These are phyloP conservation scores for Brassica carinata DNA, from an alignment of 345 rosid species.

Conservation along the genomic window DNA sequence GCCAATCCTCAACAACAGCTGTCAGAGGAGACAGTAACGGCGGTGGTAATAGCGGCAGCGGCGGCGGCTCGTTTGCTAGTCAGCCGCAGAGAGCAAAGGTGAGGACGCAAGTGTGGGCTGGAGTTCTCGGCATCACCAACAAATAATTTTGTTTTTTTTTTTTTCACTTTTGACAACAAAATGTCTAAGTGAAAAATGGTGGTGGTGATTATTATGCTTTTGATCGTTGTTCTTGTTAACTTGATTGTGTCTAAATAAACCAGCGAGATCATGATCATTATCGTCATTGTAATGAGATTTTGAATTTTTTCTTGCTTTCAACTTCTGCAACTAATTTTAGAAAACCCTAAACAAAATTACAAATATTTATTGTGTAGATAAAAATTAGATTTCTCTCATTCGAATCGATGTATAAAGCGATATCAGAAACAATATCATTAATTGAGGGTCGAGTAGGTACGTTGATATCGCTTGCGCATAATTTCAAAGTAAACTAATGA, in stretches of 20 bases:
- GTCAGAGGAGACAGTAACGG: slow-evolving; percentile 13
- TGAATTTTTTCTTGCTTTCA: neutral
- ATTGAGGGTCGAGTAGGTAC: neutral
- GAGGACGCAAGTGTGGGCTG: slow-evolving; percentile 38
- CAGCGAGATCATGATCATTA: neutral
- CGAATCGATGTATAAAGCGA: neutral
- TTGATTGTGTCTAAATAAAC: slow-evolving; percentile 8
- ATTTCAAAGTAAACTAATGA: neutral
- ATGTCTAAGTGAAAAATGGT: slow-evolving; percentile 7
- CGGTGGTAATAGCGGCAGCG: neutral
- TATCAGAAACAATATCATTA: neutral
- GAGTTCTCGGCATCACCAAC: slow-evolving; percentile 32
- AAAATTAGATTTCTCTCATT: neutral
- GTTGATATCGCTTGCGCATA: neutral
- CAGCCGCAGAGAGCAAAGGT: slow-evolving; percentile 39
- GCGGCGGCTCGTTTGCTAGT: slow-evolving; percentile 17
- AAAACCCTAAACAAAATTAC: neutral
- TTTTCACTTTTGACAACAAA: neutral
- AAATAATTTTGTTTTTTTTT: neutral
- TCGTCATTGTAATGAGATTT: neutral
- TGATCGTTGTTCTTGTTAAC: slow-evolving; percentile 17
- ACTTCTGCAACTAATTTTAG: neutral
- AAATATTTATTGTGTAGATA: neutral
- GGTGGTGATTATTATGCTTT: slow-evolving; percentile 14
- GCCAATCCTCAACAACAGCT: slow-evolving; percentile 28